Percentiles rank a stretch among this genome's conserved stretches.
Conservation (phyloP, 768 basidiomycete genomes). For the Boletus vinaceobasis region DNA sequence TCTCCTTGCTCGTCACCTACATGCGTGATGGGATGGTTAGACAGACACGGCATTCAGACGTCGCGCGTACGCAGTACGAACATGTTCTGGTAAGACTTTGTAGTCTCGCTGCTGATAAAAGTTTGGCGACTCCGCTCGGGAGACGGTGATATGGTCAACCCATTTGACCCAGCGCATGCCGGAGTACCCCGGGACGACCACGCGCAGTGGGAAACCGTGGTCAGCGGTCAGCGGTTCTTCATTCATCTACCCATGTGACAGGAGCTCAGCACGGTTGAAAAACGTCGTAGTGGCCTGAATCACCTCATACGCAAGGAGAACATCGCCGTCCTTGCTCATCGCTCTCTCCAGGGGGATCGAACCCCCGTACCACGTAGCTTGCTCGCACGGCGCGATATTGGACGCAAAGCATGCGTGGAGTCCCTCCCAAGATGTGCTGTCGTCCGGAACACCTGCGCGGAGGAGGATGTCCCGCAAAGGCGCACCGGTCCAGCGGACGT, state of each 20-base stretch:
- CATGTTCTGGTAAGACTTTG: slow-evolving; percentile 55
- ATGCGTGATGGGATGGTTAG: background rate
- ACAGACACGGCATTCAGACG: background rate
- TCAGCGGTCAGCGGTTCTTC: slow-evolving; percentile 52
- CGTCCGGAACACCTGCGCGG: slow-evolving; percentile 37
- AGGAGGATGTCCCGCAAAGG: slow-evolving; percentile 55
- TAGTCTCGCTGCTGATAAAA: slow-evolving; percentile 75
- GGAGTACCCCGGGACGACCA: slow-evolving; percentile 63
- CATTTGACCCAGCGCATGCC: slow-evolving; percentile 79
- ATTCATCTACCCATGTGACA: slow-evolving; percentile 49
- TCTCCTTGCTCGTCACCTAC: slow-evolving; percentile 26
- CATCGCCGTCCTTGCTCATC: slow-evolving; percentile 44
- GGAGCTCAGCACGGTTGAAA: background rate
- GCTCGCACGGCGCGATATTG: slow-evolving; percentile 56
- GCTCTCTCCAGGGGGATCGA: slow-evolving; percentile 57
- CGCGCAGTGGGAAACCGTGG: slow-evolving; percentile 64
- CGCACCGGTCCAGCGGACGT: slow-evolving; percentile 64
- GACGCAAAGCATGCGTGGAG: slow-evolving; percentile 61
- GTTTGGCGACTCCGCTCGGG: slow-evolving; percentile 54
- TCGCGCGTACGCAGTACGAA: slow-evolving; percentile 26
- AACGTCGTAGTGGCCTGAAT: background rate
- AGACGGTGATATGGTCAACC: slow-evolving; percentile 59
- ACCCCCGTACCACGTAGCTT: slow-evolving; percentile 60
- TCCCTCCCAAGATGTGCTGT: slow-evolving; percentile 18
- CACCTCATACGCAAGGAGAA: slow-evolving; percentile 63